Evolutionary conservation across 352 stramenopile genomes (phyloP).

Genomic region (Blastocystis sp.): DNA sequence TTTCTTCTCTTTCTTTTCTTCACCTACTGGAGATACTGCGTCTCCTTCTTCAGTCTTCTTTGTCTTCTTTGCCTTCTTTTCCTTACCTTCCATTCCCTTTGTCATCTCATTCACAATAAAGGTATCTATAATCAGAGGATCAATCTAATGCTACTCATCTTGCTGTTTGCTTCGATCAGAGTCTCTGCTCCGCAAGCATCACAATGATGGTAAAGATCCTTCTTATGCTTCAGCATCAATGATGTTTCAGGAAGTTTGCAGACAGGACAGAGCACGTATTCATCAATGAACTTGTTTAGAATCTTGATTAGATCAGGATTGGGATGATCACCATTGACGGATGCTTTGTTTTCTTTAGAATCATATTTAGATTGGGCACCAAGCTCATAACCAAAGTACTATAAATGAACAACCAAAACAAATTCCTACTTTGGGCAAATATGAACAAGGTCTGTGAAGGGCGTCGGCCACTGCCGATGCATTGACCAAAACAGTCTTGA

Average conservation of each 20-base stretch:
- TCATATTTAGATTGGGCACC: slow-evolving; percentile 93
- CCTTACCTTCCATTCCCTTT: slow-evolving; percentile 68
- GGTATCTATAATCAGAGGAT: slow-evolving; percentile 80
- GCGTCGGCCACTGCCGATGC: slow-evolving; percentile 83
- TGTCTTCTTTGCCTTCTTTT: slow-evolving; percentile 72
- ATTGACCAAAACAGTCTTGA: slow-evolving; percentile 97
- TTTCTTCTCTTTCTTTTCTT: slow-evolving; percentile 75
- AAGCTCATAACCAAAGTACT: slow-evolving; percentile 96
- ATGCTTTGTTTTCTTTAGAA: slow-evolving; percentile 84
- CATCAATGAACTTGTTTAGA: slow-evolving; percentile 93
- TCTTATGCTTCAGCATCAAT: slow-evolving; percentile 93
- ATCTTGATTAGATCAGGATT: slow-evolving; percentile 83
- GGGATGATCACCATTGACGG: slow-evolving; percentile 89
- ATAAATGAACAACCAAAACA: background rate
- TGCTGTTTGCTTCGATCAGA: slow-evolving; percentile 59
- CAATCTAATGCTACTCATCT: slow-evolving; percentile 15
- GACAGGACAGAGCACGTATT: slow-evolving; percentile 91
- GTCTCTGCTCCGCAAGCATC: slow-evolving; percentile 82
- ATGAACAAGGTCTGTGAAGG: slow-evolving; percentile 77
- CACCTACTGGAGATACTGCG: slow-evolving; percentile 65
- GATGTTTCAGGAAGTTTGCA: slow-evolving; percentile 94
- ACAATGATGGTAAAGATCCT: slow-evolving; percentile 91
- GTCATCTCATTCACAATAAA: slow-evolving; percentile 86
- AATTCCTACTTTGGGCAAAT: slow-evolving; percentile 46
- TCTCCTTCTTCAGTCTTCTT: slow-evolving; percentile 71